Base-by-base conservation (phyloP, 371 early-diverging fungal genomes). In the Lichtheimia ornata region DNA sequence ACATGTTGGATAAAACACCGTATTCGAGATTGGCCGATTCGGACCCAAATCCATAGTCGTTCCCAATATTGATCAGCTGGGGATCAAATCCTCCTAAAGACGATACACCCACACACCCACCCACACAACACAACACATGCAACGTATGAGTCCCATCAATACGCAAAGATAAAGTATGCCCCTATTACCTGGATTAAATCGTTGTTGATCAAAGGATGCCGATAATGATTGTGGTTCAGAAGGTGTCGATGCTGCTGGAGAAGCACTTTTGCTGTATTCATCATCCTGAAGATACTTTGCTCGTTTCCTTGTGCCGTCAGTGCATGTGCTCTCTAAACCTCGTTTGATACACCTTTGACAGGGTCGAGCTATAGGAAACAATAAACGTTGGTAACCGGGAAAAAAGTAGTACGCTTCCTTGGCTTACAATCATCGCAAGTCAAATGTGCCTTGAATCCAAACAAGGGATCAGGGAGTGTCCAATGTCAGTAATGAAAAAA, bases 21-120 rank as follows among this genome's bases (percentile, higher is more conserved):
- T 93, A 92, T 68, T 96, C 94, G 14, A 92, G 84, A 69, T 91
- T 93, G 64, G 91, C 80, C 18, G 91, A 81, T 56, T 90, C 92
- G 0, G 94, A 94, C 52, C 90, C 92, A 80, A 96, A 94, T 42
- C 82, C 84, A 65, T 79, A 76, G 53, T 81, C 73, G 27, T 64
- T 55, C 24, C 57, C 74, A 49, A 67, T 69, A 47, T 62, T 59
- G 44, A 76, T 43, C 52, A 77, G 58, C 43, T 64, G 66, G 30
- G 56, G 60, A 41, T 65, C 58, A 58, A 68, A 61, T 22, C 44
- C 53, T 30, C 47, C 47, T 47, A 17, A 0, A 47, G 7, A 5
- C 2, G 1, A 35, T 11, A 2, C 6, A 35, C 35, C 4, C 35
- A 35, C 2, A 28, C 28, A 28, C n/a, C n/a, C 6, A 35, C 35